Conservation (phyloP, 192 early-diverging fungal genomes). For the Umbelopsis sp. region DNA sequence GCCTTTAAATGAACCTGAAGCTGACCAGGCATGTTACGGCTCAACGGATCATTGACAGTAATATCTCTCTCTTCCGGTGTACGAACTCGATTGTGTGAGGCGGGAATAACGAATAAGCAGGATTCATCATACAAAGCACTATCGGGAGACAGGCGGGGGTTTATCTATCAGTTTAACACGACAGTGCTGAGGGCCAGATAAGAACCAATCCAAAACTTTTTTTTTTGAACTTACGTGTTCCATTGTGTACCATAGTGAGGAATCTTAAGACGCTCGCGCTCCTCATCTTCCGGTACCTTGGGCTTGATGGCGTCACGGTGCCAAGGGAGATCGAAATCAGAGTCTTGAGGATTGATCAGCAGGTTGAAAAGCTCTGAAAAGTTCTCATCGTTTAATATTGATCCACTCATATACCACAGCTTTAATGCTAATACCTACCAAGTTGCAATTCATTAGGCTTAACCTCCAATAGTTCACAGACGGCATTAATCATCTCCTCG, state of each 20-base stretch:
- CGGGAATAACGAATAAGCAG: constrained; percentile 47
- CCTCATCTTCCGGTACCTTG: constrained; percentile 39
- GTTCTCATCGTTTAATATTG: not conserved
- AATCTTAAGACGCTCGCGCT: constrained; percentile 38
- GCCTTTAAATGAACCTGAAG: constrained; percentile 40
- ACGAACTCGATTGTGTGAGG: constrained; percentile 44
- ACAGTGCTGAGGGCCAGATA: not conserved
- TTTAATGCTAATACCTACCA: constrained; percentile 16
- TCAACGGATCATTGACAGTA: constrained; percentile 44
- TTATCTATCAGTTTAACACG: not conserved
- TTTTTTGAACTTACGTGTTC: constrained; percentile 38
- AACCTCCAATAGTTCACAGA: constrained; percentile 41
- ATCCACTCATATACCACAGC: not conserved
- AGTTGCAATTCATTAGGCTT: constrained; percentile 42
- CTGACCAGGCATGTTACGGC: constrained; percentile 44
- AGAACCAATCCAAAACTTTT: not conserved
- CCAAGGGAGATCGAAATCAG: constrained; percentile 50
- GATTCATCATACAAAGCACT: constrained; percentile 51
- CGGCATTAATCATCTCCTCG: constrained; percentile 35
- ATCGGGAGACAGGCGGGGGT: not conserved
- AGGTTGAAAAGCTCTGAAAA: constrained; percentile 49
- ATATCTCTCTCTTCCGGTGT: constrained; percentile 46
- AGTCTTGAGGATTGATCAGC: constrained; percentile 46
- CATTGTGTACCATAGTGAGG: constrained; percentile 56
- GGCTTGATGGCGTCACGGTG: constrained; percentile 46